These are phyloP conservation scores for Sedum album DNA, from an alignment of 164 flowering plant genomes.

Conservation along the genomic window DNA sequence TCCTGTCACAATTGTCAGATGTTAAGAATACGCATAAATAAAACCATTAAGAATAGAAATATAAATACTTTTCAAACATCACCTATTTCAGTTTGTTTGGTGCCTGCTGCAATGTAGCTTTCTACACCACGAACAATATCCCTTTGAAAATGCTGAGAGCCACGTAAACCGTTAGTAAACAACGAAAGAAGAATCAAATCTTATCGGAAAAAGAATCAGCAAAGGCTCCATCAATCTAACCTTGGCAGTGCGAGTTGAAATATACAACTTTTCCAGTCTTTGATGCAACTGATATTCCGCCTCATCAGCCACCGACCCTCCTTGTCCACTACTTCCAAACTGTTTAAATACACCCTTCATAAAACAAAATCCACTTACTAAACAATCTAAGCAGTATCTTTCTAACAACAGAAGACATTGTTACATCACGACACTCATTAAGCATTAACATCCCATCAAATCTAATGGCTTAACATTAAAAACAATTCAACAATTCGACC, in stretches of 20 bases:
- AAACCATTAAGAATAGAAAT: conserved; percentile 10
- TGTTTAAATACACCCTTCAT: conserved; percentile 33
- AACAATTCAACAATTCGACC: not conserved
- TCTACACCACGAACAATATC: conserved; percentile 90
- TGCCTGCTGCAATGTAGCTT: conserved; percentile 77
- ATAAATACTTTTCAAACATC: not conserved
- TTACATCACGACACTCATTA: no score
- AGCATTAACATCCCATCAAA: no score
- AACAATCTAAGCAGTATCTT: not conserved
- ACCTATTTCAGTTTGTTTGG: conserved; percentile 95
- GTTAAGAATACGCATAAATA: not conserved
- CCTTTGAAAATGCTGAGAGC: conserved; percentile 72
- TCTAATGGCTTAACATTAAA: no score
- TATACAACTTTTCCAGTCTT: conserved; percentile 75
- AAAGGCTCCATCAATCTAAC: conserved; percentile 20
- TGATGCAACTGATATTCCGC: conserved; percentile 67
- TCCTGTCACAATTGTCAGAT: conserved; percentile 25
- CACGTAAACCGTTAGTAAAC: not conserved
- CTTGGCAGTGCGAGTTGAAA: conserved; percentile 87
- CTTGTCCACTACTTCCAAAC: conserved; percentile 69
- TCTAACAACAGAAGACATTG: no score
- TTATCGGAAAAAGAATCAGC: not conserved
- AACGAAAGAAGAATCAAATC: not conserved
- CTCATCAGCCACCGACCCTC: conserved; percentile 61
- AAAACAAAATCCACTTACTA: not conserved